Evolutionary conservation across 805 yeast species (phyloP), one percentile per base, ranked within the genome.

Genomic region (Metschnikowia cubensis): DNA sequence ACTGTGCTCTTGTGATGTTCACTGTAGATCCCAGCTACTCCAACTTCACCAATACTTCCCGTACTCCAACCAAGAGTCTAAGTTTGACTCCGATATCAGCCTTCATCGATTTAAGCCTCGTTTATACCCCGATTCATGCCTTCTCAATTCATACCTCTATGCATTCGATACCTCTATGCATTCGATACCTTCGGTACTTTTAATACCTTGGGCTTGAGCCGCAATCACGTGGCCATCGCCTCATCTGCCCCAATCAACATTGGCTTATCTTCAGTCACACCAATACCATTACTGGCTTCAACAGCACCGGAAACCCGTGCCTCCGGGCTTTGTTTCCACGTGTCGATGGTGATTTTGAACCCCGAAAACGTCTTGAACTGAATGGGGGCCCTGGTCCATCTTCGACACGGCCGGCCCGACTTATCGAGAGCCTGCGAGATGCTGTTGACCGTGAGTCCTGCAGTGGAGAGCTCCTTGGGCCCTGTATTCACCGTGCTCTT

Each of bases 1-100:
- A 75, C 75, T 8, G 87, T 79, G 64, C 88, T 90, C 67, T 85
- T 87, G 74, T 92, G 97, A 67, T 92, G 94, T 63, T 88, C 95
- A 61, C 95, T 25, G 29, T 25, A 25, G 4, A 25, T 25, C 29
- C 29, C 29, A 25, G 11, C 11, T 4, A 25, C 29, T 25, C 29
- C 29, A 25, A 8, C 11, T 25, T 25, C 29, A 25, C 11, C 29
- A 25, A 25, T 25, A 25, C 29, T 25, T 25, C 29, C 29, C 8
- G 10, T 3, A 25, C 29, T 25, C 3, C 11, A 25, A 25, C 4
- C 11, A 25, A 25, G 29, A 25, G 29, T 10, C 8, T 25, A 25
- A 25, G 3, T 10, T 25, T 25, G 11, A 8, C 11, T 25, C 11
- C 29, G 4, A 25, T 25, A 4, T 8, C 3, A 25, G 8, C 4